These are phyloP conservation scores for Phytophthora ohioensis DNA, from an alignment of 352 stramenopile genomes.

Conservation along the genomic window DNA sequence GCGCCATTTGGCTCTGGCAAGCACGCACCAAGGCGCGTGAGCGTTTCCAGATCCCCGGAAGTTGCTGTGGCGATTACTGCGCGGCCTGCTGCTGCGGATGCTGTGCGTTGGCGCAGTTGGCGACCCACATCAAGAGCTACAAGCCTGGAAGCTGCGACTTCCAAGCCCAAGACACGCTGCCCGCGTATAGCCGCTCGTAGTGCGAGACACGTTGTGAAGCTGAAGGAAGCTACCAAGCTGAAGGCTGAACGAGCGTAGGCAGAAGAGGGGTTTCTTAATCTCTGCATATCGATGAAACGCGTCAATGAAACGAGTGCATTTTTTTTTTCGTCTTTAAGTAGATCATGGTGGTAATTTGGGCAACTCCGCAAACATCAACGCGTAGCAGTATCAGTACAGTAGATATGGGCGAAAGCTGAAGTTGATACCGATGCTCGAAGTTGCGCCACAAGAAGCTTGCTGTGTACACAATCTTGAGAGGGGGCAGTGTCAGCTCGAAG, in stretches of 20 bases:
- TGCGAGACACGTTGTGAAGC: not conserved
- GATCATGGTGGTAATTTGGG: too few species aligned
- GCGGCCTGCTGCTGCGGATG: conserved; percentile 33
- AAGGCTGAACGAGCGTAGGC: not conserved
- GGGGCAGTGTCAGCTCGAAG: too few species aligned
- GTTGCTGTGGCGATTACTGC: conserved; percentile 24
- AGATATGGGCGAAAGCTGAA: too few species aligned
- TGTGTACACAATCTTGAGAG: too few species aligned
- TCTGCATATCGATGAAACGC: not conserved
- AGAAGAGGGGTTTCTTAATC: too few species aligned
- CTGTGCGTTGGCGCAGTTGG: conserved; percentile 52
- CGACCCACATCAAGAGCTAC: conserved; percentile 62
- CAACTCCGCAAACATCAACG: too few species aligned
- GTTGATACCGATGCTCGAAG: too few species aligned
- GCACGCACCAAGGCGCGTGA: conserved; percentile 8
- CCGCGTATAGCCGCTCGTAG: conserved; percentile 18
- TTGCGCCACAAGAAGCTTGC: too few species aligned
- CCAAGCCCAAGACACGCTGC: conserved; percentile 35
- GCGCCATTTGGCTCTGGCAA: conserved; percentile 25
- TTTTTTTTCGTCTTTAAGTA: not conserved
- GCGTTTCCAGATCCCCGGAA: conserved; percentile 27
- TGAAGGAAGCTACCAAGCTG: conserved; percentile 1
- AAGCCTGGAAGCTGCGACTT: conserved; percentile 50
- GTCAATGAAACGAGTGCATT: not conserved
- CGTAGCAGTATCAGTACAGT: too few species aligned